Base-by-base conservation (phyloP, 2,329 filamentous ascomycete genomes). In the Monosporascus cannonballus region DNA sequence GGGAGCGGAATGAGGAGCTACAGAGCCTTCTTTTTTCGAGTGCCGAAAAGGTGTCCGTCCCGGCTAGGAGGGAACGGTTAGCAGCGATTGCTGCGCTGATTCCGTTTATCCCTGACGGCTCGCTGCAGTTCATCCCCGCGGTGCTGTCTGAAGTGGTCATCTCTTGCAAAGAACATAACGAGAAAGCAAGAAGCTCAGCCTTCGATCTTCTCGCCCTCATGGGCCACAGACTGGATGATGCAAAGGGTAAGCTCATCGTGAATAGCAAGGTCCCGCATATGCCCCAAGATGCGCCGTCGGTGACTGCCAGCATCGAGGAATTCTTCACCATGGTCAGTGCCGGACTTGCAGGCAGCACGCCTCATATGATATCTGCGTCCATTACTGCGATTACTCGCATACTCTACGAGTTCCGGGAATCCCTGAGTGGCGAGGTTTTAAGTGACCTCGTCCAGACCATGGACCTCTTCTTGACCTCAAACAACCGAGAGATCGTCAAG, bases 261-360 rank as follows among this genome's bases (percentile, higher is more conserved):
- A 95, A 96, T 70, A 86, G 83, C 61, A 90, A 93, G 67, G 88
- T 96, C 3, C 81, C 90, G 2, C 85, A 93, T 67, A 96, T 97
- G 90, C 82, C 90, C 3, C 75, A 81, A 47, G 85, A 95, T 68
- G 87, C 91, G 0, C 86, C 89, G 2, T 76, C 85, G 34, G 91
- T 87, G 4, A 77, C 82, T 3, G 93, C 94, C 20, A 92, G 81
- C 42, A 81, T 99, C 38, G 93, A 97, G 64, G 94, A 97, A 70
- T 97, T 91, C 73, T 90, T 97, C 74, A 96, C 93, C 51, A 99
- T 99, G 94, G 89, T 97, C 30, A 96, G 90, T 60, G 94, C 94
- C 48, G 94, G 94, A 73, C 81, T 99, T 50, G 94, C 93, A 2
- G 93, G 92, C 52, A 88, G 86, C 62, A 93, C 91, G 11, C 92